Conservation (phyloP, 768 basidiomycete genomes). For the Candolleomyces eurysporus region DNA sequence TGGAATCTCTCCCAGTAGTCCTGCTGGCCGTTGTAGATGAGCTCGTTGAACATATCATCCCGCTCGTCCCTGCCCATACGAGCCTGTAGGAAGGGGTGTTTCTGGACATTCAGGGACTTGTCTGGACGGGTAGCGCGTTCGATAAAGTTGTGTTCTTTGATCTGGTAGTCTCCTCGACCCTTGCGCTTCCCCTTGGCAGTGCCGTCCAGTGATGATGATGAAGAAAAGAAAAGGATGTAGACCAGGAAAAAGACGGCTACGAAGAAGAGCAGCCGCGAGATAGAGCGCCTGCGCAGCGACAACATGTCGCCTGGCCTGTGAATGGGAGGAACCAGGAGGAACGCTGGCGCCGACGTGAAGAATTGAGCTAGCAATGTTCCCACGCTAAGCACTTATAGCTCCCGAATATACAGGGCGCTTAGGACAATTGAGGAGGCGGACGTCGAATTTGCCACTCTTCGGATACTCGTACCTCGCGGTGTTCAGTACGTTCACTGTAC, state of each 20-base stretch:
- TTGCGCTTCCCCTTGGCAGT: background rate
- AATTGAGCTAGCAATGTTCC: background rate
- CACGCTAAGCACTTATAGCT: background rate
- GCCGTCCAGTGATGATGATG: constrained; percentile 31
- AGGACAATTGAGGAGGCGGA: too few species aligned
- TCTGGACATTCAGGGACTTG: constrained; percentile 84
- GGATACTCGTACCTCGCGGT: too few species aligned
- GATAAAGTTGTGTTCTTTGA: constrained; percentile 50
- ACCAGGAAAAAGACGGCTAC: constrained; percentile 30
- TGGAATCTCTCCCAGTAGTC: constrained; percentile 96
- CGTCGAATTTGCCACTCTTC: too few species aligned
- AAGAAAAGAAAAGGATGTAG: constrained; percentile 35
- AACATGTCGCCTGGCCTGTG: constrained; percentile 28
- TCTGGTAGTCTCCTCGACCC: constrained; percentile 26
- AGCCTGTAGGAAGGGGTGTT: constrained; percentile 83
- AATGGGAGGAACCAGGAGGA: background rate
- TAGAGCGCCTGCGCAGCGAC: constrained; percentile 46
- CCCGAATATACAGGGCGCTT: too few species aligned
- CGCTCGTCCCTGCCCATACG: constrained; percentile 85
- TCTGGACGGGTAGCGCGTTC: constrained; percentile 60
- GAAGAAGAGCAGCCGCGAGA: constrained; percentile 41
- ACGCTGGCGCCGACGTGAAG: background rate
- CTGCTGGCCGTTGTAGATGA: constrained; percentile 71
- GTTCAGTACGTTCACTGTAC: too few species aligned
- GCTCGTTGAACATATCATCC: constrained; percentile 73